Base-by-base conservation (phyloP, 768 basidiomycete species). In the Dioszegia aurantiaca region DNA sequence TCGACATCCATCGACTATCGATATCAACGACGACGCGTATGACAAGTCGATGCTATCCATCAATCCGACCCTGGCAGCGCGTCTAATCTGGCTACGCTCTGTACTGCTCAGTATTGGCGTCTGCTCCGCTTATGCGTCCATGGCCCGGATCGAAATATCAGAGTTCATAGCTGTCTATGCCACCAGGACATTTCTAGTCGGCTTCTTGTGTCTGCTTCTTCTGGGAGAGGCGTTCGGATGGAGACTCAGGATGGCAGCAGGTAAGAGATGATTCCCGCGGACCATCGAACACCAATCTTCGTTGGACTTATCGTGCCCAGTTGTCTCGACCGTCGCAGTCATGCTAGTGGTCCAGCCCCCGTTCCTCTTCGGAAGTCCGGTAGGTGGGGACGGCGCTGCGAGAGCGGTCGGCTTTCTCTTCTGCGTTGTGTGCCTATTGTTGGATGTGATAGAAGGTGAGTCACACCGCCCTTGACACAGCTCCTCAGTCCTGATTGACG, bases 381-480 rank as follows among this genome's bases (percentile, higher is more conserved):
- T 27, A 17, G 2, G 9, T 2, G 16, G 24, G 9, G 23, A 27
- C 27, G 10, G 24, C 16, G 36, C 12, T 12, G 9, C n/a, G 2
- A 21, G 51, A 3, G 23, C 26, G 12, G 9, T 36, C 3, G 51
- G 51, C 2, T 53, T 39, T n/a, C 21, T 53, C 11, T 27, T 53
- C 24, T 26, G 19, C 24, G 10, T 40, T 2, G 51, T 12, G 5
- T 11, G 24, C 26, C 17, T 40, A 28, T 2, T 53, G 2, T 6
- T 40, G 26, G 51, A 53, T 26, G 37, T n/a, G 3, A 16, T 27
- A 16, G 51, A 53, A 11, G 33, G 51, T 53, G 30, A 11, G 51
- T 24, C 19, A n/a, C n/a, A 33, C 33, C 6, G 33, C 6, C 14
- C 33, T 33, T 33, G 33, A 14, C n/a, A n/a, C n/a, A n/a, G n/a